Evolutionary conservation across 1,284 basidiomycete genomes (phyloP).

Genomic region (Ustilago tritici): DNA sequence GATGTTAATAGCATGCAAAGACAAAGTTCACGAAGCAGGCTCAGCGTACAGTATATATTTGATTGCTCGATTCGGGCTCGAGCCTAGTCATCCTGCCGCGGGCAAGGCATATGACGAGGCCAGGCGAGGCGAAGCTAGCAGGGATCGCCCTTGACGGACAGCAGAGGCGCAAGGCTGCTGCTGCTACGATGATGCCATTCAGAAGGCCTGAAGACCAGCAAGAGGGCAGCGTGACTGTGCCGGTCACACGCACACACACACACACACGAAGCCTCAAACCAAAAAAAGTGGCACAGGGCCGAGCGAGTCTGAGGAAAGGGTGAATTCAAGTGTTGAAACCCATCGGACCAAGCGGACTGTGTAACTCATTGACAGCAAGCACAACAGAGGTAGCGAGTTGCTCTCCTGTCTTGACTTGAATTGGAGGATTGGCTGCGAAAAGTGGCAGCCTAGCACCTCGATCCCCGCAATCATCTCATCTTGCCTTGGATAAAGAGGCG

Average conservation of each 20-base stretch:
- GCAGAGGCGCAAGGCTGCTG: not conserved
- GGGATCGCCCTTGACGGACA: conserved; percentile 14
- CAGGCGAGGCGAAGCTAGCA: conserved; percentile 11
- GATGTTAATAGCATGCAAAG: conserved; percentile 3
- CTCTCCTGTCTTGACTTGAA: not conserved
- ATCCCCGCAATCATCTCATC: conserved; percentile 26
- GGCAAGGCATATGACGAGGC: not conserved
- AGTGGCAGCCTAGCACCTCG: conserved; percentile 24
- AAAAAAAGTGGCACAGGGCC: conserved; percentile 15
- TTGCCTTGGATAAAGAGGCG: not conserved
- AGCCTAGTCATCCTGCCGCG: conserved; percentile 3
- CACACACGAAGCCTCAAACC: not conserved
- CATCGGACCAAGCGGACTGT: conserved; percentile 39
- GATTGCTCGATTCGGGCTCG: not conserved
- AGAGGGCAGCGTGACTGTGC: conserved; percentile 13
- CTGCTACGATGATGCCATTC: not conserved
- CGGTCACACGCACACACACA: conserved; percentile 9
- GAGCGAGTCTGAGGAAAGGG: not conserved
- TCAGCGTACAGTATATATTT: conserved; percentile 22
- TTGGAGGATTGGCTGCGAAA: conserved; percentile 1
- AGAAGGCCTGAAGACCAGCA: conserved; percentile 2
- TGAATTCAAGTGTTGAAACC: conserved; percentile 30
- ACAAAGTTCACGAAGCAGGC: not conserved
- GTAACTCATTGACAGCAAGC: not conserved
- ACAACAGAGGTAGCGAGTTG: not conserved